These are phyloP conservation scores for Fraxinus paxiana DNA, from an alignment of 305 asterid genomes.

Conservation along the genomic window DNA sequence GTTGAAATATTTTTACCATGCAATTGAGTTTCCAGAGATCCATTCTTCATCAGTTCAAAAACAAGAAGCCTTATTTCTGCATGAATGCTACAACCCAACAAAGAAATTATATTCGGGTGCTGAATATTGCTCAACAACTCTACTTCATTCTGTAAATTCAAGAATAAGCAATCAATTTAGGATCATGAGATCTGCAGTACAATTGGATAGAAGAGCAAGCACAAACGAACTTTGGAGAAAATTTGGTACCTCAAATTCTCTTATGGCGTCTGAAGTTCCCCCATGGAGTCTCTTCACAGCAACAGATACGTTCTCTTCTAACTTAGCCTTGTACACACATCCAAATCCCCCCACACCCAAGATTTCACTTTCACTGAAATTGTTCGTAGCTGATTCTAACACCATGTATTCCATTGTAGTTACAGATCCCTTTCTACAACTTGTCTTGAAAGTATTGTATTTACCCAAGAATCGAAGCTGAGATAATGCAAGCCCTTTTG, in stretches of 20 bases:
- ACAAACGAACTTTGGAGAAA: neutral
- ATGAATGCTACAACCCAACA: slow-evolving; percentile 59
- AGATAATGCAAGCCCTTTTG: slow-evolving; percentile 28
- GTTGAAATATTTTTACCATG: slow-evolving; percentile 44
- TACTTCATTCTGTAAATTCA: slow-evolving; percentile 60
- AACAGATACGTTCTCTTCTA: slow-evolving; percentile 42
- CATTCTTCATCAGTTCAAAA: slow-evolving; percentile 60
- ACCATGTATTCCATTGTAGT: slow-evolving; percentile 48
- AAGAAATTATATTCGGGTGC: slow-evolving; percentile 60
- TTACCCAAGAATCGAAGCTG: slow-evolving; percentile 27
- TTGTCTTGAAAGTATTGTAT: slow-evolving; percentile 24
- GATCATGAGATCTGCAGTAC: neutral
- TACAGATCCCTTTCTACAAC: slow-evolving; percentile 28
- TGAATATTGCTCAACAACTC: slow-evolving; percentile 56
- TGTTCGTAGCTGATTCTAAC: slow-evolving; percentile 53
- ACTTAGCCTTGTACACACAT: slow-evolving; percentile 55
- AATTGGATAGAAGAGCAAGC: neutral
- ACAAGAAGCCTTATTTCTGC: slow-evolving; percentile 61
- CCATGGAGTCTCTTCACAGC: slow-evolving; percentile 63
- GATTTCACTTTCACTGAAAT: slow-evolving; percentile 44
- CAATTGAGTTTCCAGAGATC: slow-evolving; percentile 68
- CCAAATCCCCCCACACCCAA: slow-evolving; percentile 80
- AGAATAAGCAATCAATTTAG: slow-evolving; percentile 5
- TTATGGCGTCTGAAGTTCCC: slow-evolving; percentile 38
- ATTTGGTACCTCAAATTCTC: slow-evolving; percentile 58